Evolutionary conservation across 73 alveolate species (phyloP), one percentile per base, ranked within the genome.

Genomic region (Blepharisma stoltei): DNA sequence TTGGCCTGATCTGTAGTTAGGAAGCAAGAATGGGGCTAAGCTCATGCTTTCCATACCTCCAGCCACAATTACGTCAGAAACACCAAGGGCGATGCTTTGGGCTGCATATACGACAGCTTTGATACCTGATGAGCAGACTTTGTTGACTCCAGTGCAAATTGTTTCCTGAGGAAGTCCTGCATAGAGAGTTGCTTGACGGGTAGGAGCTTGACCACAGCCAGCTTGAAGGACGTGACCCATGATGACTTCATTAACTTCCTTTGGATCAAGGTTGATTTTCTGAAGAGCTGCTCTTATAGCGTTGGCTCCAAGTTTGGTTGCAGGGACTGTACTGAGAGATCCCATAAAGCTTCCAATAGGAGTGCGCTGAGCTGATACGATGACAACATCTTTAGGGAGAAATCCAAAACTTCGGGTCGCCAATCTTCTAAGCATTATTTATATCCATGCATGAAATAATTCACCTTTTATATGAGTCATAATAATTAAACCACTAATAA

Each of bases 31-130:
- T 46, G 98, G 98, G 41, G 85, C 88, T 69, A 71, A 79, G 55
- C 95, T 85, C 98, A 91, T 91, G 69, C 89, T 60, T 65, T 93
- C 98, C 86, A 88, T 78, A 11, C 97, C 96, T 32, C 95, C 97
- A 6, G 95, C 95, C 6, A 90, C 87, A 45, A 83, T 76, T 43
- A 90, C 81, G 38, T 87, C 90, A 38, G 89, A 65, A 67, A 83
- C 83, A 4, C 98, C 98, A 37, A 89, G 83, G 27, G 92, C 86
- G 53, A 93, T 86, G 47, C 89, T 76, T 55, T 85, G 86, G 44
- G 97, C 90, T 7, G 94, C 98, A 32, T 86, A 54, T 89, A 82
- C 83, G 44, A 93, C 88, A n/a, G 96, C 81, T 78, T 91, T 93
- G 94, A 93, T 71, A 32, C 98, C 98, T 49, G 94, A 80, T 52